A percentile compares a stretch with the other conserved stretches of the same genome.
Evolutionary conservation across 2,329 filamentous ascomycete species (phyloP).

Genomic region (Blastomyces gilchristii): DNA sequence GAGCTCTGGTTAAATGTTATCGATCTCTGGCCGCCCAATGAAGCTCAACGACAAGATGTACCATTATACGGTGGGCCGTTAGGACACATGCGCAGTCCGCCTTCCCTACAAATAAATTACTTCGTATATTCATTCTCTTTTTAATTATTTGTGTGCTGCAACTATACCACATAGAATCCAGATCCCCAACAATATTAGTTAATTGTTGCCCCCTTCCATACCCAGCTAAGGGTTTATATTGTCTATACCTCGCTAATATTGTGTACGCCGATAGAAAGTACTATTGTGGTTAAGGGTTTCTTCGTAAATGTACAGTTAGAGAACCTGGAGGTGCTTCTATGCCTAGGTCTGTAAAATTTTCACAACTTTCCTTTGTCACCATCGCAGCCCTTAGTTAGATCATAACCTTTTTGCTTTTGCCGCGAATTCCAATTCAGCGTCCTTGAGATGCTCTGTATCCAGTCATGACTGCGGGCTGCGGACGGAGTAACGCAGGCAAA

Average conservation of each 20-base stretch:
- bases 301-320: background rate
- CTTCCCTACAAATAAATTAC: background rate
- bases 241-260: background rate
- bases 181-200: no score
- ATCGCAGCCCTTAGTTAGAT: slow-evolving; percentile 1
- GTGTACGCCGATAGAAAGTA: no score
- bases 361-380: background rate
- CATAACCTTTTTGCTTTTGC: slow-evolving; percentile 30
- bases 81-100: slow-evolving; percentile 1
- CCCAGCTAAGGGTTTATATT: no score
- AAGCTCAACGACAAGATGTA: background rate
- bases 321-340: background rate
- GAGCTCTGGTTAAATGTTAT: background rate
- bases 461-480: slow-evolving; percentile 37
- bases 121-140: background rate
- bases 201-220: no score
- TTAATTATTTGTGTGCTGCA: no score
- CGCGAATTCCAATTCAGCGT: slow-evolving; percentile 44
- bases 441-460: slow-evolving; percentile 42
- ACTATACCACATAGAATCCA: no score
- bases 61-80: background rate
- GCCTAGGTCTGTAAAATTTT: background rate
- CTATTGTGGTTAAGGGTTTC: no score
- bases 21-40: background rate
- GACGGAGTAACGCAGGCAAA: slow-evolving; percentile 42